Conservation (phyloP, 805 yeast species). For the Ogataea thermomethanolica region DNA sequence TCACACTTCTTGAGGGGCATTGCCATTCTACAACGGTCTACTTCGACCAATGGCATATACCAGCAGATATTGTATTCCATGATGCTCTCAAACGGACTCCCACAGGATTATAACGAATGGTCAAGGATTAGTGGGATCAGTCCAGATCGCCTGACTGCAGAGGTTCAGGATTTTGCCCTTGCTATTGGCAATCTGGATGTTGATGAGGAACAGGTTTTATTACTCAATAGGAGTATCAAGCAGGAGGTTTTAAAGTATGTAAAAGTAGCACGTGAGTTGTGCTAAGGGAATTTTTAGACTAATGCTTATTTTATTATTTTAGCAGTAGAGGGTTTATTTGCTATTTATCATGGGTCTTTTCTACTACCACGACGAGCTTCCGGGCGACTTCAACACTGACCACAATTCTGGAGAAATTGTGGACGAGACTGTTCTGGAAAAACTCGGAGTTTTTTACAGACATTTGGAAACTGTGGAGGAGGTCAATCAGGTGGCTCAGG, state of each 20-base stretch:
- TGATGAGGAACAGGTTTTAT: not conserved
- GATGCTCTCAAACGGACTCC: constrained; percentile 5
- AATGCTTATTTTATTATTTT: constrained; percentile 6
- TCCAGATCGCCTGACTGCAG: not conserved
- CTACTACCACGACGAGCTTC: constrained; percentile 63
- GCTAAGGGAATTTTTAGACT: not conserved
- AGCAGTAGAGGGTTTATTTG: not conserved
- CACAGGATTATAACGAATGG: constrained; percentile 7
- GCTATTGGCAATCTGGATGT: constrained; percentile 1
- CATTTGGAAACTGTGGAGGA: constrained; percentile 47
- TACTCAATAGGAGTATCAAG: constrained; percentile 3
- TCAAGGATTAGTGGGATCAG: constrained; percentile 9
- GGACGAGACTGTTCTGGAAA: constrained; percentile 43
- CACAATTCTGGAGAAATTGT: constrained; percentile 71
- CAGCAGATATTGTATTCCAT: constrained; percentile 5
- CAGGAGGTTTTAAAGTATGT: constrained; percentile 9
- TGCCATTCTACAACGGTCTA: constrained; percentile 1
- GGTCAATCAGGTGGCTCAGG: constrained; percentile 63
- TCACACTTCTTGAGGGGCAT: constrained; percentile 2
- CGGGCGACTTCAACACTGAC: constrained; percentile 58
- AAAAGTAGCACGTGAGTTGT: constrained; percentile 11
- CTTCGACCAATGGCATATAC: not conserved
- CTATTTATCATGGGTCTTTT: constrained; percentile 17
- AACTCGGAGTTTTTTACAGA: constrained; percentile 68
- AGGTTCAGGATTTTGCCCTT: not conserved